A percentile compares a stretch with the other conserved stretches of the same genome.
Conservation (phyloP, 495 filamentous ascomycete genomes). For the Daldinia caldariorum region DNA sequence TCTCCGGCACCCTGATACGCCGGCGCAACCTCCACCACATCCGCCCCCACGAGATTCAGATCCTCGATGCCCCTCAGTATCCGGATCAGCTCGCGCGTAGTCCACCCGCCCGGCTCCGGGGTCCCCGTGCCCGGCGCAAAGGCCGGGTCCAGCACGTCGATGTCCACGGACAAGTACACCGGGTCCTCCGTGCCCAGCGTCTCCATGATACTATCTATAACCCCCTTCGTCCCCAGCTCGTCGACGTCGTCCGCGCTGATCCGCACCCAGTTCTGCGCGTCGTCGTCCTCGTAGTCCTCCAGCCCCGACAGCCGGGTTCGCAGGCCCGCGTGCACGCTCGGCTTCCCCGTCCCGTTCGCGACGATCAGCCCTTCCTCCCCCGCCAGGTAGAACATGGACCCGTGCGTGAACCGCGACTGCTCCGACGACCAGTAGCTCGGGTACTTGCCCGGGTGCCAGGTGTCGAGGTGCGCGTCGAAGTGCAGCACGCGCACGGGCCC, state of each 20-base stretch:
- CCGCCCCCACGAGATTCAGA: conserved; percentile 76
- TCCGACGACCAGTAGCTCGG: conserved; percentile 74
- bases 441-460: conserved; percentile 84
- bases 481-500: conserved; percentile 81
- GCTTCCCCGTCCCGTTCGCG: conserved; percentile 65
- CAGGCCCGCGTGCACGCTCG: conserved; percentile 79
- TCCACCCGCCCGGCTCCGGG: conserved; percentile 80
- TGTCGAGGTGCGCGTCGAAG: conserved; percentile 85
- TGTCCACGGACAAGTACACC: conserved; percentile 78
- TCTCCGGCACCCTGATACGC: conserved; percentile 86
- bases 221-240: conserved; percentile 66
- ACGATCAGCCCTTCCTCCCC: conserved; percentile 74
- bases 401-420: conserved; percentile 82
- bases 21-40: conserved; percentile 87
- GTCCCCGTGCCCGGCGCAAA: conserved; percentile 78
- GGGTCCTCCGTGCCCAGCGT: conserved; percentile 68
- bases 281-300: conserved; percentile 73
- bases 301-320: conserved; percentile 75
- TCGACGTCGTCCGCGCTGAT: conserved; percentile 77
- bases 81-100: conserved; percentile 74
- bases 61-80: conserved; percentile 75
- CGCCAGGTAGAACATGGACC: conserved; percentile 86
- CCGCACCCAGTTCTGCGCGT: conserved; percentile 70
- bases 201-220: conserved; percentile 67
- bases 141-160: conserved; percentile 78